Base-by-base conservation (phyloP, 192 early-diverging fungal genomes). In the Geranomyces variabilis region DNA sequence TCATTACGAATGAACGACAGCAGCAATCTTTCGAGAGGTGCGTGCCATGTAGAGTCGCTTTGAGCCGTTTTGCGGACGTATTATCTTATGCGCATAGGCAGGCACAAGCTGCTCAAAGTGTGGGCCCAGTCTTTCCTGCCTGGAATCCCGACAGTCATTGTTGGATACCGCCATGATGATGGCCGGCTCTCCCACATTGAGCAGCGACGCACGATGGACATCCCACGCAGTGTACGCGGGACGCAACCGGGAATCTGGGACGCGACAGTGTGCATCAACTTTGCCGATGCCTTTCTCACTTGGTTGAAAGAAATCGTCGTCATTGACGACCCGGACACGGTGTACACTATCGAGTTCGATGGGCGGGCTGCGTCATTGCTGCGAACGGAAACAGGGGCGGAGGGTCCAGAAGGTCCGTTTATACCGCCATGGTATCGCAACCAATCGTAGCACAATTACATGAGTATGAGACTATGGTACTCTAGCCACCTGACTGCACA, bases 121-220 rank as follows among this genome's bases (percentile, higher is more conserved):
- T 99, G 93, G 90, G 92, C 93, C 4, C 96, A 99, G 77, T 96
- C 93, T 22, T 97, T 92, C 79, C 79, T 99, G 1, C 88, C 92
- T 12, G 96, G 95, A 6, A 90, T 95, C 19, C 93, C 91, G 6
- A 79, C 69, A 1, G 83, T 99, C 24, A 88, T 95, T 47, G 83
- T 94, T 44, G 96, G 95, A 0, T 99, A 89, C 67, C 86, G 95
- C 51, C 89, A 93, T 65, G 85, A 94, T 69, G 74, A 87, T 45
- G 93, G 94, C 0, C 72, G 74, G 26, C 64, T 93, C 0, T 48
- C 75, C 24, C 56, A 59, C 0, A 44, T 95, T 10, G 68, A 93
- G 74, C 80, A 86, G 10, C 84, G 91, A 63, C 86, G 89, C 57
- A 96, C 95, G 10, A 69, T 87, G 58, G 88, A 94, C 19, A 90